phyloP scores from a whole-genome alignment of 257 asterid genomes.

The Anisodus tanguticus region DNA sequence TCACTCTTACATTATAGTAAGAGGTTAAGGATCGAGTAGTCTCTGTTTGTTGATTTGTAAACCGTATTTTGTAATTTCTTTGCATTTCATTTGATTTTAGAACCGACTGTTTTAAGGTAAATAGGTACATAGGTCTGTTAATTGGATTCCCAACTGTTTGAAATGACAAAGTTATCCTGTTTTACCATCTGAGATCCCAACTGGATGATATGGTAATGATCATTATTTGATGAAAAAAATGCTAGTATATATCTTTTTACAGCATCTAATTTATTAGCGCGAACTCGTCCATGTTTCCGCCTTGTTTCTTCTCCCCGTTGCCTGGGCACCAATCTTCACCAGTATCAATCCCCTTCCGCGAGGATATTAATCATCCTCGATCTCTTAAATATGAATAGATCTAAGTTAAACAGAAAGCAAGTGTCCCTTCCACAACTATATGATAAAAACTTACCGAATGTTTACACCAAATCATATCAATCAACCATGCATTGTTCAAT shows the following conservation, averaged over 20 bases:
- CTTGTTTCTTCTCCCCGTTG: neutral
- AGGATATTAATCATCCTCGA: neutral
- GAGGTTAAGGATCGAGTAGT: conserved; percentile 18
- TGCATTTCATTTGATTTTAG: neutral
- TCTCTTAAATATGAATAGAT: no score
- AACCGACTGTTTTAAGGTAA: neutral
- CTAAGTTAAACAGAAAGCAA: neutral
- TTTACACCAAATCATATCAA: neutral
- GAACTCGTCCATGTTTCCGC: neutral
- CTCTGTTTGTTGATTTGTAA: neutral
- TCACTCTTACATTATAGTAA: conserved; percentile 4
- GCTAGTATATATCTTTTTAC: neutral
- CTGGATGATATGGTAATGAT: neutral
- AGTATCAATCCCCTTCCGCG: neutral
- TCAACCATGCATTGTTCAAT: neutral
- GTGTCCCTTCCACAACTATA: no score
- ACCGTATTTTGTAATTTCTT: neutral
- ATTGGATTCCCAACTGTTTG: neutral
- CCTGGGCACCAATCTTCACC: neutral
- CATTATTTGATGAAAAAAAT: neutral
- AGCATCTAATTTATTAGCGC: neutral
- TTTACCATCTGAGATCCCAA: neutral
- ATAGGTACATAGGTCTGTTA: neutral
- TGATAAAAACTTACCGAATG: neutral
- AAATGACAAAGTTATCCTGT: neutral